Evolutionary conservation across 2,329 filamentous ascomycete species (phyloP), one percentile per base, ranked within the genome.

Genomic region (Fusarium paranaense): DNA sequence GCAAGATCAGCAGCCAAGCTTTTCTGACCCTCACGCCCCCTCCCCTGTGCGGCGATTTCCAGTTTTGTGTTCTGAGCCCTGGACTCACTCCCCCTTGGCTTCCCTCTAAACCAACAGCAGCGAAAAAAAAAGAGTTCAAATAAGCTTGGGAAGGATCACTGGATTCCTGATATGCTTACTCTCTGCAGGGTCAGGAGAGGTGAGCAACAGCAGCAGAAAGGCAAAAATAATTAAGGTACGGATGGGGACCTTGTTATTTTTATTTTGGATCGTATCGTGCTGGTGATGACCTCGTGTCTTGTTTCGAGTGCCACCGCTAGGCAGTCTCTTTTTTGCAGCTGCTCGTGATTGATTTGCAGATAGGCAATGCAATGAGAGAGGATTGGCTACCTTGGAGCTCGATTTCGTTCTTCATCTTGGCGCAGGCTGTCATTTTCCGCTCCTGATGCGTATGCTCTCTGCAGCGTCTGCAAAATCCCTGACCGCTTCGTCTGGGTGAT

Each of bases 1-100:
- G 47, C 62, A 74, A 69, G 71, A 73, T 73, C 71, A 73, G 54
- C 71, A 69, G 71, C 71, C 71, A 74, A 74, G 71, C 71, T 73
- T 74, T 45, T 50, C 45, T 50, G 18, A 50, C 16, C 25, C 25
- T 50, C 45, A 50, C 45, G 25, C 45, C 45, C 45, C 45, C 60
- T 64, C 37, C 70, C 71, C 63, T 73, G 71, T 37, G 62, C 67
- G 70, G 67, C 47, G 67, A 22, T 66, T 73, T 71, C 71, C 62
- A 71, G 62, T 45, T 47, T 25, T 47, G 42, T 47, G 71, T 50
- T 30, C 45, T 50, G 22, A 16, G 45, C 45, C 22, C 16, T 27
- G 40, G 20, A 45, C 20, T 47, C 22, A 47, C 42, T 47, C 42
- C 59, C 57, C 67, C 62, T 40, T 71, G 72, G 65, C 38, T 59